A percentile compares a stretch with the other conserved stretches of the same genome.
These are phyloP conservation scores for Mortierella sp. DNA, from an alignment of 371 early-diverging fungal genomes.

Conservation along the genomic window DNA sequence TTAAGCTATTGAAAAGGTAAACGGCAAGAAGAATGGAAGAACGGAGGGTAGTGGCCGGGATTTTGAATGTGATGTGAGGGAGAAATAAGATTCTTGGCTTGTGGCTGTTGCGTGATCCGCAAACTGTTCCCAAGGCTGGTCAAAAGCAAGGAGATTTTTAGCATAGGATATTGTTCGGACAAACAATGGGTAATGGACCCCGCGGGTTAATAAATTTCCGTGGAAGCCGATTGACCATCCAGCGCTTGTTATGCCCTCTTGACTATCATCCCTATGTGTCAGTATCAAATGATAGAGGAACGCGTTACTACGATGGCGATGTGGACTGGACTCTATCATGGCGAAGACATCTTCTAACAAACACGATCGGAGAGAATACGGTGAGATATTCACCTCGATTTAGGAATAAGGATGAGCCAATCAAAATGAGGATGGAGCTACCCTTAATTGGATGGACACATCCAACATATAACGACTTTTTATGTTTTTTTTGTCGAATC, in stretches of 20 bases:
- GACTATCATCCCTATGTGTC: background rate
- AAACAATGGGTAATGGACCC: background rate
- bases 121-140: background rate
- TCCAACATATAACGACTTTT: background rate
- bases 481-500: constrained; percentile 21
- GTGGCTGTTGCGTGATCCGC: too few relatives aligned
- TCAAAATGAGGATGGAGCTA: background rate
- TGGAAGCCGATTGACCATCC: background rate
- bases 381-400: background rate
- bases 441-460: constrained; percentile 4
- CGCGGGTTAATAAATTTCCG: background rate
- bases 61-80: background rate
- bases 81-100: background rate
- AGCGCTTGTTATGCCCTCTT: background rate
- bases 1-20: background rate
- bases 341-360: too few relatives aligned
- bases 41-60: background rate
- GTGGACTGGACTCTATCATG: too few relatives aligned
- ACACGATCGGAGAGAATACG: too few relatives aligned
- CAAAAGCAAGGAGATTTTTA: too few relatives aligned
- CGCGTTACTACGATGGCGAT: too few relatives aligned
- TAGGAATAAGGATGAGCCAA: background rate
- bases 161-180: background rate
- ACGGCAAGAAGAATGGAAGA: background rate
- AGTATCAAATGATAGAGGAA: background rate